Evolutionary conservation across 2,329 filamentous ascomycete species (phyloP), one percentile per base, ranked within the genome.

Genomic region (Penicillium sp.): DNA sequence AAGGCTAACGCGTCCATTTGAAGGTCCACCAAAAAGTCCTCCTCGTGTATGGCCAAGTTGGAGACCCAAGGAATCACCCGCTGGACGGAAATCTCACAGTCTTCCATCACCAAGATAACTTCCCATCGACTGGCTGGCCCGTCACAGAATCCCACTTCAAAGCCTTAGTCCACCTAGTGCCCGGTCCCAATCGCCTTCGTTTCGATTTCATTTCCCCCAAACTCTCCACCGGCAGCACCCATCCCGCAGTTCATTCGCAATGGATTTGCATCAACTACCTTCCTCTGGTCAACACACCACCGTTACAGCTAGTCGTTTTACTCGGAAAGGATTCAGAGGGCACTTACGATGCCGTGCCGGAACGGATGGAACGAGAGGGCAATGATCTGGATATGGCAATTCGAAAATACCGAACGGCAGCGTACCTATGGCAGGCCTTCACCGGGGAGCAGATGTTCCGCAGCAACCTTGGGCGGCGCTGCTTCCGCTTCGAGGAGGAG

Each of bases 381-480:
- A 96, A 96, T 73, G 84, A 83, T 1, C 71, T 98, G 35, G 88
- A 93, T 11, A 86, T 85, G 8, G 95, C 95, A 0, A 83, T 96
- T 51, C 86, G 85, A 68, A 99, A 99, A 72, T 97, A 95, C 72
- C 86, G 93, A 61, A 97, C 96, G 90, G 89, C 92, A 19, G 93
- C 91, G 24, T 97, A 98, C 71, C 81, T 98, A 14, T 98, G 95
- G 93, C 95, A 99, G 73, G 91, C 93, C 8, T 98, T 96, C 69
- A 98, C 93, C 0, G 91, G 91, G 7, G 95, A 99, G 73, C 93
- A 98, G 72, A 98, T 98, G 93, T 89, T 86, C 73, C 87, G 91
- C 61, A 90, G 96, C 71, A 90, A 89, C 59, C 86, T 98, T 64
- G 92, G 93, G 10, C 85, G 93, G 57, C 87, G 93, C 56, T 88